Evolutionary conservation across 257 asterid genomes (phyloP), one percentile per base, ranked within the genome.

Genomic region (Solanum megistacrolobum): DNA sequence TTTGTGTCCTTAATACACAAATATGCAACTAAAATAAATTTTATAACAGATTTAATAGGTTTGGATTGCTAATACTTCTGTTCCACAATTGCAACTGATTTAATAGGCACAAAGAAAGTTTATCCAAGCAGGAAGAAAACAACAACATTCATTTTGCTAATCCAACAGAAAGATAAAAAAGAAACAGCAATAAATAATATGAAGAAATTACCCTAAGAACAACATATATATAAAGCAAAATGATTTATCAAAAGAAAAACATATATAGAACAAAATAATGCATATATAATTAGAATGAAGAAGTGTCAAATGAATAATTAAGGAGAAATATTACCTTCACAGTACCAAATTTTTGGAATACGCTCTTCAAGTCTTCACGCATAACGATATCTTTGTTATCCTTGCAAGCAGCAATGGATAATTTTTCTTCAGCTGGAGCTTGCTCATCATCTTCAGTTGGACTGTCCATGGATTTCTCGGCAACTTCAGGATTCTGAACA

Each of bases 341-440:
- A 58, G 89, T 89, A 82, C 99, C 99, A 88, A 92, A 97, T 87
- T 94, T 94, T 84, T 89, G 90, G 89, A 97, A 94, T 88, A 94
- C 82, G 25, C 85, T 85, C 92, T 91, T 96, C 18, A 97, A 90
- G 89, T 97, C 99, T 92, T 97, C 99, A 86, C 99, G 96, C 86
- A 93, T 68, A 85, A 97, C 98, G 78, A 95, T 93, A 87, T 97
- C 94, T 88, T 92, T 93, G 91, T 95, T 92, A 92, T 92, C 94
- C 92, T 60, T 94, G 92, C 89, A 92, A 31, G 93, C 88, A 31
- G 89, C 91, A 81, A 89, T 21, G 21, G 71, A 86, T 60, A 82
- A 58, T 88, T 89, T 93, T 88, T 88, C 93, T 92, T 91, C 93
- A 12, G 84, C 87, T 12, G 92, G 38, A 87, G 90, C 90, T 84